Base-by-base conservation (phyloP, 495 filamentous ascomycete genomes). In the Aspergillus campestris region DNA sequence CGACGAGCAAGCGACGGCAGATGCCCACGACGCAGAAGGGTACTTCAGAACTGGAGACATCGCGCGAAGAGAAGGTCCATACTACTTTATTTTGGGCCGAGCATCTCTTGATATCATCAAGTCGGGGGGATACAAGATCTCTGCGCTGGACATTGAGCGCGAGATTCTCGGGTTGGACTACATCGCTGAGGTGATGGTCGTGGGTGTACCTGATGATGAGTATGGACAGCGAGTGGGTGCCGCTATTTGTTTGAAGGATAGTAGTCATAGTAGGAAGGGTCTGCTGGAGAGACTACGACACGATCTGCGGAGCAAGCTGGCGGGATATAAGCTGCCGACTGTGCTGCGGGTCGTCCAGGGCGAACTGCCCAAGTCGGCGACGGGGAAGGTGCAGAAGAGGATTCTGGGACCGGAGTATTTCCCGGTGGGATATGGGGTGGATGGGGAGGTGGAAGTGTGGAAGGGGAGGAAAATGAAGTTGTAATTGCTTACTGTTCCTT, bases 211-310 rank as follows among this genome's bases (percentile, higher is more conserved):
- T 3, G 65, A 70, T 45, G 57, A 66, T 37, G 69, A 72, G 62
- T 72, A 65, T 63, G 69, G 69, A 3, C 69, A 77, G 44, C 57
- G 73, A n/a, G 73, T 77, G 11, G 72, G 64, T n/a, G 72, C 67
- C 7, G 64, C 65, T 5, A 43, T 77, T 13, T 64, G 57, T n/a
- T 48, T 74, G 29, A 62, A 50, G 46, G 74, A n/a, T 24, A 24
- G 18, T 24, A 24, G 18, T 24, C 18, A 24, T 24, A 24, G 18
- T 4, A 4, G 18, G 18, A 24, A 24, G 18, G 18, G 18, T 24
- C 62, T 57, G 3, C 49, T 75, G 1, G 47, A 62, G 3, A 50
- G 61, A 24, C 44, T 75, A 29, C 54, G 73, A 39, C 31, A 53
- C 3, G 69, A 76, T 47, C 49, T 75, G n/a, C 51, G 65, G 10